phyloP scores from a whole-genome alignment of 148 eudicot genomes.

The Rhododendron ferrugineum region DNA sequence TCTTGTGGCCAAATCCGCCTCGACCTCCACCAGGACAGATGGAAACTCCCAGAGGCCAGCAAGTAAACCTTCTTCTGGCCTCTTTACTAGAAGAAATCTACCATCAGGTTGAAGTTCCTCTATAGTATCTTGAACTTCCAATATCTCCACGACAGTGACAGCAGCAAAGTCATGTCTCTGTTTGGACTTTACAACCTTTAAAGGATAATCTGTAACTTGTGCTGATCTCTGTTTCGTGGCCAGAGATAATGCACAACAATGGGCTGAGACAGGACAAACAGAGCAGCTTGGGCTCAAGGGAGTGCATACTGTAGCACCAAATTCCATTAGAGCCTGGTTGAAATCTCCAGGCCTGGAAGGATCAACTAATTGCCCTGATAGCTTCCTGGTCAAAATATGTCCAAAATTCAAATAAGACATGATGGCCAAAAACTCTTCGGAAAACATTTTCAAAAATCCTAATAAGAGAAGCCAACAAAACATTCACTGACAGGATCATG shows the following conservation, averaged over 20 bases:
- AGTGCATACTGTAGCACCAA: conserved; percentile 88
- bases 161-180: conserved; percentile 79
- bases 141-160: conserved; percentile 80
- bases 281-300: conserved; percentile 61
- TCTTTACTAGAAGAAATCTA: conserved; percentile 74
- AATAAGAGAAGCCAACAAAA: not conserved
- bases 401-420: not conserved
- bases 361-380: conserved; percentile 88
- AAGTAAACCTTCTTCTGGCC: conserved; percentile 87
- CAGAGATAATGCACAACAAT: conserved; percentile 62
- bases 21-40: conserved; percentile 55
- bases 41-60: conserved; percentile 99
- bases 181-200: conserved; percentile 67
- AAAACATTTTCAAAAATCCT: not conserved
- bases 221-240: conserved; percentile 32
- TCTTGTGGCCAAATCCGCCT: conserved; percentile 46
- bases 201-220: conserved; percentile 74
- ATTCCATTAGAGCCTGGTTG: conserved; percentile 97
- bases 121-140: conserved; percentile 19
- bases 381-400: conserved; percentile 44
- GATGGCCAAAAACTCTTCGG: not conserved
- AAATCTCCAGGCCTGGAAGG: conserved; percentile 85
- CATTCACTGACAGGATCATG: not conserved
- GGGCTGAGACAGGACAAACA: conserved; percentile 61
- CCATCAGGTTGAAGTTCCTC: conserved; percentile 26